Conservation (phyloP, 805 yeast species). For the Wickerhamomyces bisporus region DNA sequence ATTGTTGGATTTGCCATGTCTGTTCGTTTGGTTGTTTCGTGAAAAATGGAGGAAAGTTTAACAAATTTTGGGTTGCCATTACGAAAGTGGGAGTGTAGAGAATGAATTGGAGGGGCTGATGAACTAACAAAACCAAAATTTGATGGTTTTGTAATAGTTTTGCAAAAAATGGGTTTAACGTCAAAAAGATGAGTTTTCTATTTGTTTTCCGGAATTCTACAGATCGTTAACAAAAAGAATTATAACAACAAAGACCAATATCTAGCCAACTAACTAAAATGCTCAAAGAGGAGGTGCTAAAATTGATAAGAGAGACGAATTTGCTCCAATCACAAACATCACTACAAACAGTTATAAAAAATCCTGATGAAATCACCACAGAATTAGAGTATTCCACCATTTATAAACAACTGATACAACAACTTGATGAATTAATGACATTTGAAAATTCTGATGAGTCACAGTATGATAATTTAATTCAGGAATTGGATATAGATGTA, state of each 20-base stretch:
- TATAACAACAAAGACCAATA: too few relatives aligned
- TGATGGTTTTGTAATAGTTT: too few relatives aligned
- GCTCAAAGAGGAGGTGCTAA: background rate
- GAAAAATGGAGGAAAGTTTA: constrained; percentile 82
- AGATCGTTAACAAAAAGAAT: background rate
- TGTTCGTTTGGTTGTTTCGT: constrained; percentile 84
- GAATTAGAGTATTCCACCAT: background rate
- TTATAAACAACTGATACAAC: background rate
- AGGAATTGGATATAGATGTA: background rate
- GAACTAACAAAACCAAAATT: too few relatives aligned
- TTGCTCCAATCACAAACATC: background rate
- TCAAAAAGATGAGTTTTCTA: too few relatives aligned
- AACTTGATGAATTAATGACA: background rate
- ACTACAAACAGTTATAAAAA: too few relatives aligned
- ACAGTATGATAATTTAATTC: background rate
- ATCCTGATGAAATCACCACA: constrained; percentile 17
- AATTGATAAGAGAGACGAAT: constrained; percentile 2
- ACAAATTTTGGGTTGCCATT: background rate
- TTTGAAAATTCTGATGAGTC: constrained; percentile 14
- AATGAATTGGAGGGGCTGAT: too few relatives aligned
- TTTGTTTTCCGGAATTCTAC: background rate
- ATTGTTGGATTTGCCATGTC: constrained; percentile 69
- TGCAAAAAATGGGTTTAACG: too few relatives aligned
- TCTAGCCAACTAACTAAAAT: background rate
- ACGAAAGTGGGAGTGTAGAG: too few relatives aligned